Conservation (phyloP, 306 rosid genomes). For the Lagenaria siceraria region DNA sequence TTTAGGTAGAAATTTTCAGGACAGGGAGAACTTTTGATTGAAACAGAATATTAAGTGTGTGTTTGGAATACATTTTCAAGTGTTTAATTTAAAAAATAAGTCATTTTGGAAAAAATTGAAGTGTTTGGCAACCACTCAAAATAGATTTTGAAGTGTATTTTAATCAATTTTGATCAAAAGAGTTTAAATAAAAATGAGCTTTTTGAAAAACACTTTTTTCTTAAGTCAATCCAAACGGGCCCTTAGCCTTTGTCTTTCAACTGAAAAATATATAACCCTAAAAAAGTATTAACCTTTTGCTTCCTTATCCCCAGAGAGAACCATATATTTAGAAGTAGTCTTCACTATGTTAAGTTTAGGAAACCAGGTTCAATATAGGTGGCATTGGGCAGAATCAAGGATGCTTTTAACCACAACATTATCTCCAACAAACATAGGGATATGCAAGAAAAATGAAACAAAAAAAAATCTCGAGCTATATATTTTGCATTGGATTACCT, state of each 20-base stretch:
- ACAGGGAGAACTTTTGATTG: not conserved
- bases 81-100: too few relatives aligned
- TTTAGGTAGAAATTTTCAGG: not conserved
- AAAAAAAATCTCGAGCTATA: not conserved
- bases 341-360: not conserved
- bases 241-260: not conserved
- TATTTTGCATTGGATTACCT: conserved; percentile 28
- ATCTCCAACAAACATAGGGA: not conserved
- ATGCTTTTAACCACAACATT: not conserved
- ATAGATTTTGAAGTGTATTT: too few relatives aligned
- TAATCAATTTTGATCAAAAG: too few relatives aligned
- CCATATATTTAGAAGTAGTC: not conserved
- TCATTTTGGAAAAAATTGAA: too few relatives aligned
- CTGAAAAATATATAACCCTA: not conserved
- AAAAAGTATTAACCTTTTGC: not conserved
- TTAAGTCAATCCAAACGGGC: too few relatives aligned
- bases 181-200: too few relatives aligned
- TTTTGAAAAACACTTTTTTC: too few relatives aligned
- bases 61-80: too few relatives aligned
- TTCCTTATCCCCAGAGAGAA: not conserved
- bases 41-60: not conserved
- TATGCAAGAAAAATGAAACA: not conserved
- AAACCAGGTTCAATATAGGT: not conserved
- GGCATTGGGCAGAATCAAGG: not conserved
- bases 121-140: too few relatives aligned